Conservation (phyloP, 495 filamentous ascomycete genomes). For the Bacidia rubella region DNA sequence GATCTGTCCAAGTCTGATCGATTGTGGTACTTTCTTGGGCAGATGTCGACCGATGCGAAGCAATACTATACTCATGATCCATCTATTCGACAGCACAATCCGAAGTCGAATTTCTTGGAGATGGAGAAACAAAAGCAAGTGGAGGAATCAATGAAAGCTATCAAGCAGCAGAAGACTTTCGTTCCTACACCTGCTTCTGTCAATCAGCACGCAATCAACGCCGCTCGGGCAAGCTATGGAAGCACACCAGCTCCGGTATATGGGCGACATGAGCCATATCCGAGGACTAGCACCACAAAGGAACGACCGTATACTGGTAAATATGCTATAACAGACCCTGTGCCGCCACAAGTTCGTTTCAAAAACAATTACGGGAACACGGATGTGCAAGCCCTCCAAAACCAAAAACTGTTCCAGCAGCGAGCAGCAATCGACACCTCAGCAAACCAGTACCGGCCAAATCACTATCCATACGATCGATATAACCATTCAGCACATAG, state of each 20-base stretch:
- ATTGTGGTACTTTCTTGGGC: constrained; percentile 83
- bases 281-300: too few relatives aligned
- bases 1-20: constrained; percentile 55
- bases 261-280: too few relatives aligned
- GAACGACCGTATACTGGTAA: constrained; percentile 20
- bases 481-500: constrained; percentile 2
- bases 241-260: too few relatives aligned
- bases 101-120: constrained; percentile 45
- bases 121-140: constrained; percentile 18
- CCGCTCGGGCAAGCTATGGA: constrained; percentile 6
- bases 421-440: not conserved
- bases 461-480: constrained; percentile 7
- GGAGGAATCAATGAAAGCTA: constrained; percentile 19
- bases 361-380: constrained; percentile 12
- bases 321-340: constrained; percentile 19
- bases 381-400: constrained; percentile 12
- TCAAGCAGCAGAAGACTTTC: constrained; percentile 14
- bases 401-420: constrained; percentile 13
- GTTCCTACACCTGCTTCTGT: constrained; percentile 11
- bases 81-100: constrained; percentile 41
- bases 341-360: constrained; percentile 5
- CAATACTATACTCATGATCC: constrained; percentile 84
- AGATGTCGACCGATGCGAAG: constrained; percentile 78
- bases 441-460: constrained; percentile 1
- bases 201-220: constrained; percentile 17